These are phyloP conservation scores for Phragmites australis DNA, from an alignment of 176 grass and related monocot genomes.

Conservation along the genomic window DNA sequence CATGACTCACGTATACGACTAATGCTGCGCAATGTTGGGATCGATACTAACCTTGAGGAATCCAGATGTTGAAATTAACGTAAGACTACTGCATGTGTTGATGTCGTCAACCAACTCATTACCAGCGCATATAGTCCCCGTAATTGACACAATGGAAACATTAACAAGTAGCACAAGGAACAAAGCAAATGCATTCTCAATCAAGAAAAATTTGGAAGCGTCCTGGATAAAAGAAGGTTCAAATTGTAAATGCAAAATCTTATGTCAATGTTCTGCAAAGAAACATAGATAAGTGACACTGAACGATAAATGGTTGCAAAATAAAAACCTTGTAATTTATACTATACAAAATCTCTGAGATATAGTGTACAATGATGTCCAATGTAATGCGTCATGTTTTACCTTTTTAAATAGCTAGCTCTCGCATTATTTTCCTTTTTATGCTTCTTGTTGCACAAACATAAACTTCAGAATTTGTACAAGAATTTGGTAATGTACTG, in stretches of 20 bases:
- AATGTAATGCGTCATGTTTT: not conserved
- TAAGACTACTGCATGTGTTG: slow-evolving; percentile 48
- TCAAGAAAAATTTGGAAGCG: slow-evolving; percentile 61
- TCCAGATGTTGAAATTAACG: slow-evolving; percentile 49
- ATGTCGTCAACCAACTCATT: slow-evolving; percentile 33
- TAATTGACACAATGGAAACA: slow-evolving; percentile 62
- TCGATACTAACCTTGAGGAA: slow-evolving; percentile 67
- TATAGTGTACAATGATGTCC: not conserved
- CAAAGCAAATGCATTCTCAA: slow-evolving; percentile 71
- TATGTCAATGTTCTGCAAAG: not conserved
- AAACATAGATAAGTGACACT: not conserved
- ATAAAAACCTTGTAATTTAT: not conserved
- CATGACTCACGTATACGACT: not conserved
- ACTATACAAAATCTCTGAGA: not conserved
- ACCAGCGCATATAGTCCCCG: slow-evolving; percentile 54
- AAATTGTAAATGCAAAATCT: not conserved
- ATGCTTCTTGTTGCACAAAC: not conserved
- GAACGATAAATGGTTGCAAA: too few relatives aligned
- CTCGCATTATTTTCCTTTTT: not conserved
- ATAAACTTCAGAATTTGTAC: not conserved
- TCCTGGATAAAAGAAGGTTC: slow-evolving; percentile 39
- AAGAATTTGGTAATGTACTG: not conserved
- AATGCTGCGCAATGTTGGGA: not conserved
- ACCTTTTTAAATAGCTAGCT: not conserved
- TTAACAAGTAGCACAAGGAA: slow-evolving; percentile 73